phyloP scores from a whole-genome alignment of 345 rosid species.

The Kernera saxatilis region DNA sequence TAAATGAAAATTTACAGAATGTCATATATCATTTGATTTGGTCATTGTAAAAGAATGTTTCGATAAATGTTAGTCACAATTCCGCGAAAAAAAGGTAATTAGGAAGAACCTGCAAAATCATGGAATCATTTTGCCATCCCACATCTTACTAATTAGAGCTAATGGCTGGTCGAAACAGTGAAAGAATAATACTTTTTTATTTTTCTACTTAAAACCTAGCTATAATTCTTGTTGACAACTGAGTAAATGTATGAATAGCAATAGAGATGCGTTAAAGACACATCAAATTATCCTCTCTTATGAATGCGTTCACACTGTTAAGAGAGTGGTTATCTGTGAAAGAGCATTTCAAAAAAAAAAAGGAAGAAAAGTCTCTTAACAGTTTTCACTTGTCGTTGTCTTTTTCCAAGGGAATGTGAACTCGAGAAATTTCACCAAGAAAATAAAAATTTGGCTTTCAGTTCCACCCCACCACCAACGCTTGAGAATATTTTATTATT shows the following conservation, averaged over 20 bases:
- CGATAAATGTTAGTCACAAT: not conserved
- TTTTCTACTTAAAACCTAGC: not conserved
- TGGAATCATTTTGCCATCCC: not conserved
- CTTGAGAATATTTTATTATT: not conserved
- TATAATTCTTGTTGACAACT: not conserved
- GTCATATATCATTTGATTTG: not conserved
- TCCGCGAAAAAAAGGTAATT: not conserved
- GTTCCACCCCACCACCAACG: not conserved
- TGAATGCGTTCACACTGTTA: not conserved
- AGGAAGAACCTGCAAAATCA: not conserved
- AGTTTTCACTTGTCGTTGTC: not conserved
- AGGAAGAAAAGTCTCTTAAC: not conserved
- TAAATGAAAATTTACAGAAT: not conserved
- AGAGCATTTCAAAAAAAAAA: not conserved
- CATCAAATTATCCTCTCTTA: not conserved
- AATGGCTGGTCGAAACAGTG: too few species aligned
- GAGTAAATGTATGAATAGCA: not conserved
- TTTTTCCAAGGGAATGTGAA: not conserved
- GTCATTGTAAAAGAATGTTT: not conserved
- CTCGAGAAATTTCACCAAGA: not conserved
- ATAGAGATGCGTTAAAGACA: not conserved
- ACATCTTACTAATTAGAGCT: not conserved
- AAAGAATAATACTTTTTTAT: not conserved
- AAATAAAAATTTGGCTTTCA: not conserved
- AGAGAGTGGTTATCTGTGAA: not conserved